Evolutionary conservation across 1,139 yeast genomes (phyloP), one percentile per base, ranked within the genome.

Genomic region (Hansenula anomala): DNA sequence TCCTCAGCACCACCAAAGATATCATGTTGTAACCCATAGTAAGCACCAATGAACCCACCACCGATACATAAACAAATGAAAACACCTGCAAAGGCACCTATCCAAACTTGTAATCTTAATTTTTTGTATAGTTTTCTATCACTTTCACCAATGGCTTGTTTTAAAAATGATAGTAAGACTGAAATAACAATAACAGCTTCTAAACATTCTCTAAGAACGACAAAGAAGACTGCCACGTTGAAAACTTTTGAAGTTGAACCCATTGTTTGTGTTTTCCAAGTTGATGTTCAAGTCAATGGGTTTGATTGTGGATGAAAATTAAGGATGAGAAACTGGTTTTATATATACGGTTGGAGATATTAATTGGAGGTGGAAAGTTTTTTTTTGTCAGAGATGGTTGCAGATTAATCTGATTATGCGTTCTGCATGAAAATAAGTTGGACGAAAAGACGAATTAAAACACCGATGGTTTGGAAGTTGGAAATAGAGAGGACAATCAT

Each of bases 161-260:
- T 79, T 48, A 88, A 69, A 62, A 88, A 88, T 16, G 96, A 85
- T 39, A 88, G 69, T 39, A 88, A 66, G 22, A 89, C 96, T 15
- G 96, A 87, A 24, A 88, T 81, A 56, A 88, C 81, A 41, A 88
- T 80, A 26, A 92, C 95, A 13, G 95, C 86, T 64, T 88, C 96
- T 48, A 88, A 64, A 36, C 95, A 81, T 63, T 88, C 96, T 55
- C 97, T 67, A 46, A 88, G 73, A 43, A 87, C 88, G 51, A 88
- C 87, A 65, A 88, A 88, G 71, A 88, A 88, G 43, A 87, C 89
- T 12, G 68, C 63, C 36, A 65, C 70, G 52, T 63, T 65, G 47
- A 65, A 65, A 23, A 65, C 68, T 41, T 61, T 63, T 40, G 50
- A 50, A 33, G 51, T 37, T 36, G 39, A 44, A 38, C 45, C 32